phyloP scores from a whole-genome alignment of 164 flowering plant genomes.

The Magnolia officinalis region DNA sequence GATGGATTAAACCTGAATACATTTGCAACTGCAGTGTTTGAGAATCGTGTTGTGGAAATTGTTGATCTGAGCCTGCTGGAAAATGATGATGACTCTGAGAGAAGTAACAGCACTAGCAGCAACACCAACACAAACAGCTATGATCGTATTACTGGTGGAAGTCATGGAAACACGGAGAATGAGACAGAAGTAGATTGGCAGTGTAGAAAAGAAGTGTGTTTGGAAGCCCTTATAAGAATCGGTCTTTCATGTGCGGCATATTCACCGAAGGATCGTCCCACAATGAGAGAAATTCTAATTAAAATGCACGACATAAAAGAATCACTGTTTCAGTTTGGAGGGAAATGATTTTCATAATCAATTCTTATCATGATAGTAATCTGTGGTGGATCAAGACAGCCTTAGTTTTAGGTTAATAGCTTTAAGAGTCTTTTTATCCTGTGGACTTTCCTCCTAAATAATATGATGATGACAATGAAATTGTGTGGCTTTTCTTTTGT shows the following conservation, averaged over 20 bases:
- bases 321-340: background rate
- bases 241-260: constrained; percentile 7
- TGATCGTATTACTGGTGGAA: background rate
- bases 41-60: background rate
- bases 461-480: too few species aligned
- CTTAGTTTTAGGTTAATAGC: background rate
- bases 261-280: constrained; percentile 3
- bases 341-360: background rate
- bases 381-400: background rate
- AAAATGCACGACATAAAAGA: background rate
- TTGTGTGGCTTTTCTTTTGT: too few species aligned
- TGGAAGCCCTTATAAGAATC: background rate
- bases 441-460: background rate
- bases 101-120: background rate
- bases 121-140: background rate
- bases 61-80: background rate
- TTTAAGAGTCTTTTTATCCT: background rate
- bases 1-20: constrained; percentile 2
- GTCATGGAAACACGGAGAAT: background rate
- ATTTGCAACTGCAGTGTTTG: background rate
- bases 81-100: background rate
- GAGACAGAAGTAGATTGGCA: background rate
- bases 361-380: background rate
- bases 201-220: background rate
- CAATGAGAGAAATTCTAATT: constrained; percentile 5